phyloP scores from a whole-genome alignment of 2,329 filamentous ascomycete genomes.

The Didymellaceae sp. region DNA sequence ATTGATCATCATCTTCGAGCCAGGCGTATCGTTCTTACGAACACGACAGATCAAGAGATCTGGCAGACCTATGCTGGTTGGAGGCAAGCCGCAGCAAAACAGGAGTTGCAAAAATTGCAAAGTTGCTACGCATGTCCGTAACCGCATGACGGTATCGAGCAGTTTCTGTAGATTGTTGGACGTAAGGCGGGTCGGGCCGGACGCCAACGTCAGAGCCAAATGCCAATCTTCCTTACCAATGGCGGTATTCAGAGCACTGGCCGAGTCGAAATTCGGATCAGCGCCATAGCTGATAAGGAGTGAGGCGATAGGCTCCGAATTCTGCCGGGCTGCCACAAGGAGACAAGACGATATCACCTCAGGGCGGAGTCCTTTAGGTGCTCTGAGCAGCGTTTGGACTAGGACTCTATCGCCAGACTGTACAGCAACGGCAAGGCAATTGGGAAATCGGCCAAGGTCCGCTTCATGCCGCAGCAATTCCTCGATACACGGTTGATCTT shows the following conservation, averaged over 20 bases:
- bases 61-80: conserved; percentile 34
- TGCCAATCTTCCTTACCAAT: conserved; percentile 41
- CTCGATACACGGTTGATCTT: conserved; percentile 42
- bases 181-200: conserved; percentile 35
- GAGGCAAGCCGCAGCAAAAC: conserved; percentile 43
- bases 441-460: conserved; percentile 42
- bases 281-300: conserved; percentile 44
- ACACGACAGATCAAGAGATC: conserved; percentile 39
- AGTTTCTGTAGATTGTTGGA: conserved; percentile 34
- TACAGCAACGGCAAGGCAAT: conserved; percentile 40
- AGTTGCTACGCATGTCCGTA: conserved; percentile 36
- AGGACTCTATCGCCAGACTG: conserved; percentile 40
- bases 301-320: conserved; percentile 36
- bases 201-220: conserved; percentile 36
- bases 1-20: conserved; percentile 41
- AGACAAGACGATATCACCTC: conserved; percentile 44
- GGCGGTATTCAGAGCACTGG: conserved; percentile 41
- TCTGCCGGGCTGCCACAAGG: conserved; percentile 40
- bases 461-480: conserved; percentile 46
- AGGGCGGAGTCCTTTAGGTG: conserved; percentile 40
- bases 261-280: conserved; percentile 45
- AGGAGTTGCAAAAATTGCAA: conserved; percentile 41
- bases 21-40: conserved; percentile 35
- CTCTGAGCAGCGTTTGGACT: conserved; percentile 38
- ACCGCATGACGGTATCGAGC: conserved; percentile 39